A percentile compares a stretch with the other conserved stretches of the same genome.
phyloP scores from a whole-genome alignment of 2,329 filamentous ascomycete genomes.

The Penicillium sp. region DNA sequence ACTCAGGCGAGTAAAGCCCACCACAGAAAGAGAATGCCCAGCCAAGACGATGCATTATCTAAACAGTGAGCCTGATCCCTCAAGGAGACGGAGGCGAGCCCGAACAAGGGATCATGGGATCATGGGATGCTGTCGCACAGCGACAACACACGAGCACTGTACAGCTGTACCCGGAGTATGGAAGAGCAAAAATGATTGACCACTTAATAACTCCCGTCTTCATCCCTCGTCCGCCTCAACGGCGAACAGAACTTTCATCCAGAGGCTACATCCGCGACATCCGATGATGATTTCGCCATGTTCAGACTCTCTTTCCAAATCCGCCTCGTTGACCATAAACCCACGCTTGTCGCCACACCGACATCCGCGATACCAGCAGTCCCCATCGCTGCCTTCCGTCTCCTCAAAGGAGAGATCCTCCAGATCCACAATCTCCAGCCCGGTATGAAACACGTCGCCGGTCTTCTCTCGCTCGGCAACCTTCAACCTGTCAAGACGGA shows the following conservation, averaged over 20 bases:
- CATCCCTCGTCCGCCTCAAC: constrained; percentile 34
- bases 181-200: neutral
- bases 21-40: neutral
- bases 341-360: constrained; percentile 59
- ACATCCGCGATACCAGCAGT: constrained; percentile 57
- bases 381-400: constrained; percentile 29
- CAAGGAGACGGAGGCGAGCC: neutral
- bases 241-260: constrained; percentile 60
- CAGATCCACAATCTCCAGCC: constrained; percentile 58
- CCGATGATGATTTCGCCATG: constrained; percentile 59
- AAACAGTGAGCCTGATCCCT: neutral
- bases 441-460: constrained; percentile 47
- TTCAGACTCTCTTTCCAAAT: constrained; percentile 52
- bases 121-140: neutral
- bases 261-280: constrained; percentile 63
- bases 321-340: constrained; percentile 55
- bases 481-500: constrained; percentile 38
- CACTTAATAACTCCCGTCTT: neutral
- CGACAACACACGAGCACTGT: neutral
- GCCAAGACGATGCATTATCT: too few relatives aligned
- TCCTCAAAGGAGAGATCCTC: constrained; percentile 53
- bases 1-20: neutral
- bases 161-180: neutral
- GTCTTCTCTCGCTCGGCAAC: constrained; percentile 27
- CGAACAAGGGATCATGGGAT: neutral